A percentile compares a stretch with the other conserved stretches of the same genome.
These are phyloP conservation scores for Leccinum variicolor DNA, from an alignment of 768 basidiomycete species.

Conservation along the genomic window DNA sequence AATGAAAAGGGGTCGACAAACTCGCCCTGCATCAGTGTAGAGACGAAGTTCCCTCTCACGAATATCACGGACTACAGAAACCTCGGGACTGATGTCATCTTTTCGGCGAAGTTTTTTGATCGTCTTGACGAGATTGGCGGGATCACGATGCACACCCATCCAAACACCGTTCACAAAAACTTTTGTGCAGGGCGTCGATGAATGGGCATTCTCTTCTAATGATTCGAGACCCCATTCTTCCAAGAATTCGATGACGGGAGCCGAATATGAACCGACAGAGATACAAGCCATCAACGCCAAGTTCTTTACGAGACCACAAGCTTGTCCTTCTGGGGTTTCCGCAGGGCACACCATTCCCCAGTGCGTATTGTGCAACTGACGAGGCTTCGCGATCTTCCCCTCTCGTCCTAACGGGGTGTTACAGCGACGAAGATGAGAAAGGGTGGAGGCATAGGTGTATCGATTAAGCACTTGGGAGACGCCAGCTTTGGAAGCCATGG, in stretches of 20 bases:
- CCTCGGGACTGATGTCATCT: slow-evolving; percentile 94
- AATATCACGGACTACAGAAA: slow-evolving; percentile 96
- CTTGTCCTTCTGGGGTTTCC: slow-evolving; percentile 99
- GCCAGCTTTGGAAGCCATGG: slow-evolving; percentile 96
- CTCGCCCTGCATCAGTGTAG: slow-evolving; percentile 95
- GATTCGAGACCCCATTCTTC: slow-evolving; percentile 98
- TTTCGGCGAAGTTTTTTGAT: slow-evolving; percentile 90
- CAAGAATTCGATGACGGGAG: slow-evolving; percentile 96
- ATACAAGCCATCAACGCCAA: slow-evolving; percentile 96
- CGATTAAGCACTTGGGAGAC: slow-evolving; percentile 98
- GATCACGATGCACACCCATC: slow-evolving; percentile 98
- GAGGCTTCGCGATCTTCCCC: slow-evolving; percentile 98
- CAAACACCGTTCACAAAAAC: slow-evolving; percentile 99
- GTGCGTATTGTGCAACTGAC: slow-evolving; percentile 98
- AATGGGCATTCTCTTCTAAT: slow-evolving; percentile 89
- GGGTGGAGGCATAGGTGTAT: slow-evolving; percentile 97
- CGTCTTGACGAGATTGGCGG: slow-evolving; percentile 87
- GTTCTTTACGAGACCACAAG: slow-evolving; percentile 99
- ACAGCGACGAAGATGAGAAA: slow-evolving; percentile 96
- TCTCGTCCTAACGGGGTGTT: slow-evolving; percentile 98
- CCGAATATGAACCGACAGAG: slow-evolving; percentile 94
- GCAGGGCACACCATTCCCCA: slow-evolving; percentile 99
- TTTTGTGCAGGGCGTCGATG: slow-evolving; percentile 82
- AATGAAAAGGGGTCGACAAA: slow-evolving; percentile 95
- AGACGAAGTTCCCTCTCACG: slow-evolving; percentile 91